Conservation (phyloP, 192 early-diverging fungal genomes). For the Backusella luteola region DNA sequence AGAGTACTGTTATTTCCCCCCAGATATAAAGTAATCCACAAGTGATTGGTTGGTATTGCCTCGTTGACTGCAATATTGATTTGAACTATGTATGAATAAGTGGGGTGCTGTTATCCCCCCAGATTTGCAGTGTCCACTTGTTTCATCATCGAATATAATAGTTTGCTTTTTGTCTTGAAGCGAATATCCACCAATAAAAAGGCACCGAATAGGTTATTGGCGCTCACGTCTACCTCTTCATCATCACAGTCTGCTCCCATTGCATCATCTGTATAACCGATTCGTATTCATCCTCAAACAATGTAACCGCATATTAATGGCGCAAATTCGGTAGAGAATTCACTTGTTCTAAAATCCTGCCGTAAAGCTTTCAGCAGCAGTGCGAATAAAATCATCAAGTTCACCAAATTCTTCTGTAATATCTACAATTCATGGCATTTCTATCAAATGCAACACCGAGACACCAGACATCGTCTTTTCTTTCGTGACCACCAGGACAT, state of each 20-base stretch:
- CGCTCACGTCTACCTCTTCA: constrained; percentile 30
- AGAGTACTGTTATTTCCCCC: neutral
- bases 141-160: constrained; percentile 45
- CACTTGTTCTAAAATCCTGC: no score
- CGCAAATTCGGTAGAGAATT: constrained; percentile 46
- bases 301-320: constrained; percentile 88
- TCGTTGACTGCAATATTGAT: neutral
- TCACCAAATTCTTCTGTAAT: constrained; percentile 48
- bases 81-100: no score
- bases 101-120: no score
- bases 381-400: constrained; percentile 47
- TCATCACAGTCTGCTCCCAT: constrained; percentile 24
- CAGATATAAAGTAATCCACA: constrained; percentile 16
- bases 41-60: constrained; percentile 43
- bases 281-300: constrained; percentile 71
- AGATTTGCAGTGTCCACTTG: constrained; percentile 9
- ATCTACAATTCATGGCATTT: constrained; percentile 69
- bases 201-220: constrained; percentile 31
- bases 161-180: constrained; percentile 25
- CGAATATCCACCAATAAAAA: constrained; percentile 39
- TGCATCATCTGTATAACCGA: constrained; percentile 27
- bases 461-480: constrained; percentile 64
- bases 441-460: constrained; percentile 59
- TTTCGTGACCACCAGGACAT: constrained; percentile 59
- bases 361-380: constrained; percentile 40